phyloP scores from a whole-genome alignment of 768 basidiomycete species.

The Hygrophorus pudorinus region DNA sequence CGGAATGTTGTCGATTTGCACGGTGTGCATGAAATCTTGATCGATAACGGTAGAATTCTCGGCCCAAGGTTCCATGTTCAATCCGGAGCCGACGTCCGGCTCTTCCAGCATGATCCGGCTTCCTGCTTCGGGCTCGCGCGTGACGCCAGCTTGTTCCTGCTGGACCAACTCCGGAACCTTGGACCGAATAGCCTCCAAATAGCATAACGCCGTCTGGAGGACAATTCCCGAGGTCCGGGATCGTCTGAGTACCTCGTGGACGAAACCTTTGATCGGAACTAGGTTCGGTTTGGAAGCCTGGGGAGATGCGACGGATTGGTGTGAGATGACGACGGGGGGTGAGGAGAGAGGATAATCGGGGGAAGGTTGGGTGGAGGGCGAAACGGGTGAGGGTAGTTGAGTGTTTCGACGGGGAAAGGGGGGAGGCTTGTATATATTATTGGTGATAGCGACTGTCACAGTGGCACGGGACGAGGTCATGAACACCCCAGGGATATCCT shows the following conservation, averaged over 20 bases:
- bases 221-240: conserved; percentile 78
- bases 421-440: conserved; percentile 5
- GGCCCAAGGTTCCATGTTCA: background rate
- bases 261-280: conserved; percentile 64
- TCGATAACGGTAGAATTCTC: background rate
- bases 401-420: conserved; percentile 17
- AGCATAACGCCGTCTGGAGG: conserved; percentile 81
- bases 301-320: conserved; percentile 7
- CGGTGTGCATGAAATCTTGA: no score
- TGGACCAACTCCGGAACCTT: conserved; percentile 55
- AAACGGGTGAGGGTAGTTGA: conserved; percentile 44
- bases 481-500: conserved; percentile 60
- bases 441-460: conserved; percentile 14
- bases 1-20: background rate
- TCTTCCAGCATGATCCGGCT: conserved; percentile 33
- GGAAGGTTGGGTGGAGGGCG: conserved; percentile 33
- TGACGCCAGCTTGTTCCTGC: conserved; percentile 36
- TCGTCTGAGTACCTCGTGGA: conserved; percentile 81
- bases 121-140: conserved; percentile 30
- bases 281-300: conserved; percentile 26
- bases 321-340: conserved; percentile 11
- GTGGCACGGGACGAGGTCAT: conserved; percentile 24
- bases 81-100: conserved; percentile 10
- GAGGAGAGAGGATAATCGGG: conserved; percentile 20
- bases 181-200: conserved; percentile 72